A percentile compares a stretch with the other conserved stretches of the same genome.
Evolutionary conservation across 1,139 yeast species (phyloP).

Genomic region (Yamadazyma atmosphaerica): DNA sequence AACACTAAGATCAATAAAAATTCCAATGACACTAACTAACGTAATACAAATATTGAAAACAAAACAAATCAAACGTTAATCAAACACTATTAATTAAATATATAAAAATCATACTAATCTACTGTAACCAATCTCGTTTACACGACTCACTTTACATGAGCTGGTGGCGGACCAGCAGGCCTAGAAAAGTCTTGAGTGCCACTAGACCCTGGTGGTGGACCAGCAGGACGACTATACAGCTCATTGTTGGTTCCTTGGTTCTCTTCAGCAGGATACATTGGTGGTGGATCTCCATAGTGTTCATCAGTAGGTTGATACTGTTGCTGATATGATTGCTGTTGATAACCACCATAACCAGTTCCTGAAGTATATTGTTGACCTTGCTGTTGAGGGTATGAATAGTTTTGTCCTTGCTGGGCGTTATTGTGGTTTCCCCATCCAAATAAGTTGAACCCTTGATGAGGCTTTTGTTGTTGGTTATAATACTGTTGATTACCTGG

Average conservation of each 20-base stretch:
- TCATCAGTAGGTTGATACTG: constrained; percentile 3
- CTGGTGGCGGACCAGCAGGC: constrained; percentile 19
- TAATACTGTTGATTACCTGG: constrained; percentile 8
- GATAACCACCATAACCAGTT: constrained; percentile 1
- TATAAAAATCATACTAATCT: background rate
- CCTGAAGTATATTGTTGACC: background rate
- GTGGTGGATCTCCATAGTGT: constrained; percentile 16
- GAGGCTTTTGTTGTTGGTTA: constrained; percentile 3
- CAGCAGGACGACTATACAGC: background rate
- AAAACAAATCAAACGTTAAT: too few relatives aligned
- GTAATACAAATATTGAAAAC: too few relatives aligned
- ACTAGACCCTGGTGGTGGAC: background rate
- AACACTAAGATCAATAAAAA: background rate
- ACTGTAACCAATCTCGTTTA: constrained; percentile 6
- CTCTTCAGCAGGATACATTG: constrained; percentile 15
- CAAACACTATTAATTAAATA: too few relatives aligned
- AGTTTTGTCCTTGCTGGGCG: constrained; percentile 3
- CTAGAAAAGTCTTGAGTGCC: constrained; percentile 5
- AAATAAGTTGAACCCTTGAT: constrained; percentile 2
- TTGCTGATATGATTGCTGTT: constrained; percentile 7
- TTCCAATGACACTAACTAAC: too few relatives aligned
- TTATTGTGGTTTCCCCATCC: constrained; percentile 3
- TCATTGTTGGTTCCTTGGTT: background rate
- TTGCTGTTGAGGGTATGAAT: constrained; percentile 6
- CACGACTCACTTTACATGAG: constrained; percentile 15